Percentiles rank a stretch among this genome's conserved stretches.
Evolutionary conservation across 441 rosid genomes (phyloP).

Genomic region (Metrosideros polymorpha): DNA sequence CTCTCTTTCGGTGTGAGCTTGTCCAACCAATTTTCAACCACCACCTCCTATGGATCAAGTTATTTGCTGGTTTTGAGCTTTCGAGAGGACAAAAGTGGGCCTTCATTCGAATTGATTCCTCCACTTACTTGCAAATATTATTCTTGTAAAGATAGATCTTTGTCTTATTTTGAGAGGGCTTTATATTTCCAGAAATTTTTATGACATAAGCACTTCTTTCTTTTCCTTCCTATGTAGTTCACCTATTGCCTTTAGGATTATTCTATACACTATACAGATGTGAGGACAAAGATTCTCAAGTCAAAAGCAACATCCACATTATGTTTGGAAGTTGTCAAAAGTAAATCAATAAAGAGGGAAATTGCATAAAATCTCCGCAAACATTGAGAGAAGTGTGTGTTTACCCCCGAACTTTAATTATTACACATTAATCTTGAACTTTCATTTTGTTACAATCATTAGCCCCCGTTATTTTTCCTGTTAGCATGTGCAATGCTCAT

Average conservation of each 20-base stretch:
- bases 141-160: neutral
- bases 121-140: neutral
- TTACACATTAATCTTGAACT: neutral
- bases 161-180: neutral
- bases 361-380: neutral
- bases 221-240: neutral
- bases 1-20: slow-evolving; percentile 25
- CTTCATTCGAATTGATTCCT: neutral
- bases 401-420: neutral
- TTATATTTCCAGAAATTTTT: neutral
- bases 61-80: neutral
- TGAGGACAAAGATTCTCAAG: neutral
- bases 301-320: neutral
- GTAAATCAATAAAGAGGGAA: neutral
- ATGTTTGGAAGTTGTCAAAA: neutral
- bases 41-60: slow-evolving; percentile 2
- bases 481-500: neutral
- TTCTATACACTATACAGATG: neutral
- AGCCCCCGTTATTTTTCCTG: neutral
- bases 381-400: neutral
- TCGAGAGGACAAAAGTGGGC: neutral
- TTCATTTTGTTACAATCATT: neutral
- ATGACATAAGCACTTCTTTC: neutral
- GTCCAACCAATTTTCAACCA: neutral
- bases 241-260: neutral